Base-by-base conservation (phyloP, 2,329 filamentous ascomycete species). In the Claviceps digitariae region DNA sequence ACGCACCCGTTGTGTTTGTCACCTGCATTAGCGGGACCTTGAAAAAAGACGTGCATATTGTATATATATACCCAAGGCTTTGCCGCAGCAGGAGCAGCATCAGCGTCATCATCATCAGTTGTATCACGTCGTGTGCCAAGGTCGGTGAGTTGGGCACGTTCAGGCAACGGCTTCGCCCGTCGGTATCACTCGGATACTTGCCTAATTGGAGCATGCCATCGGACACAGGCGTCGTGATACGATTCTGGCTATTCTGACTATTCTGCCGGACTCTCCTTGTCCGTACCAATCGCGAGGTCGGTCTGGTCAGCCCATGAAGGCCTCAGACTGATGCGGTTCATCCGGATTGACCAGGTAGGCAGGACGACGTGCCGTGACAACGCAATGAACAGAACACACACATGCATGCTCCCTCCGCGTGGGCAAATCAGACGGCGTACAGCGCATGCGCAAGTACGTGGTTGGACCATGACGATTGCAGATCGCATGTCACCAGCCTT, bases 41-140 rank as follows among this genome's bases (percentile, higher is more conserved):
- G 27, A 20, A 25, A 36, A 53, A 49, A 53, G 29, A 36, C 47
- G 27, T 50, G 52, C 52, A 53, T 31, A n/a, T n/a, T n/a, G n/a
- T n/a, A n/a, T n/a, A 49, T 44, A 41, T 41, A 12, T 34, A 34
- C 31, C 40, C 40, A 25, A 47, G 51, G 12, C 44, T 43, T 52
- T 45, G 17, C 38, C 7, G 38, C 15, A 41, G 38, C 38, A 41
- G 17, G 8, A 29, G 27, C 27, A 29, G 27, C 4, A 29, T 4
- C 50, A 38, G 50, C 41, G 25, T 25, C 38, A 36, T 46, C 41
- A 36, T 23, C 38, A 36, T 29, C 17, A n/a, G 25, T 13, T 4
- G 48, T 25, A 3, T 10, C 36, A 40, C 36, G n/a, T 52, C 46
- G 15, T 43, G 36, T 49, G 46, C 13, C n/a, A 29, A 6, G 23